Evolutionary conservation across 495 filamentous ascomycete species (phyloP), one percentile per base, ranked within the genome.

Genomic region (Penicillium argentinense): DNA sequence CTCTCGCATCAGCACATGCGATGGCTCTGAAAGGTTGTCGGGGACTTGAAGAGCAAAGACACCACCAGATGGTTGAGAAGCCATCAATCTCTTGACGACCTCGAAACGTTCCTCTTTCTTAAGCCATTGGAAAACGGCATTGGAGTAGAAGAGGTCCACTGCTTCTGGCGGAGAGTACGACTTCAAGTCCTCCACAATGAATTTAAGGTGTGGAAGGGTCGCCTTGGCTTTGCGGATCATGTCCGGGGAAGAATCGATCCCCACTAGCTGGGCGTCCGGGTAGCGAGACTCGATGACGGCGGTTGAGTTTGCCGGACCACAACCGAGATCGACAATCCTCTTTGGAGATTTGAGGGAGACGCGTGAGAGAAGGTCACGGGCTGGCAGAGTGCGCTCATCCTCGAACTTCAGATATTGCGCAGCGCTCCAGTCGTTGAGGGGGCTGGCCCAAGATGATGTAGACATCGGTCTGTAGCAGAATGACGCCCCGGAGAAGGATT

Each of bases 101-200:
- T 58, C 46, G 9, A 82, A 60, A 3, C 77, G 75, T 6, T 66
- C 54, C 5, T 54, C 49, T n/a, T 39, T 40, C 1, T 60, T 57
- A 4, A 82, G 58, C 78, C 78, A 82, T 25, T 82, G 79, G 42
- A 80, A 71, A 3, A 77, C 75, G 8, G 78, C 76, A 54, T 80
- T 82, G 27, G 70, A 69, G 54, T 76, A 80, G 51, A 77, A 71
- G 1, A 82, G 60, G 32, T 76, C 72, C 1, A 70, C 65, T 0
- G 53, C 26, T 5, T 39, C 34, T 4, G 51, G 28, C 1, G 76
- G 70, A 0, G 38, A 16, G 47, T 74, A 80, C 0, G 64, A 59
- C 1, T 19, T 39, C 12, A 82, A 28, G 39, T 77, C 69, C 12
- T 53, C 70, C 1, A 69, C 55, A 5, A 47, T 23, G 41, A 77